Evolutionary conservation across 306 rosid species (phyloP).

Genomic region (Dicorynia guianensis): DNA sequence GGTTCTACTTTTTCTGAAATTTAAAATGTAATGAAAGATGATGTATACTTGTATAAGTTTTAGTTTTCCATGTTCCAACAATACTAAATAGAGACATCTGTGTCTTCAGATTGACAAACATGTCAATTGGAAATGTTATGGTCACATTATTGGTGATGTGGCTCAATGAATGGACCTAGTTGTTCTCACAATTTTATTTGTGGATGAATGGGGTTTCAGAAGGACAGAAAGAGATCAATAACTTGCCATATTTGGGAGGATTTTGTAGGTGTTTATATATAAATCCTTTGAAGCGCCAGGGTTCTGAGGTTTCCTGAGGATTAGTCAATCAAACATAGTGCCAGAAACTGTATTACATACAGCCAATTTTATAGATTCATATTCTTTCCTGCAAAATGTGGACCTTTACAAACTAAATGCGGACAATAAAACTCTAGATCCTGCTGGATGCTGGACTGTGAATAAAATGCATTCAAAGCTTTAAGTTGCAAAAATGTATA

Average conservation of each 20-base stretch:
- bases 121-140: conserved; percentile 19
- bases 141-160: conserved; percentile 4
- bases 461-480: neutral
- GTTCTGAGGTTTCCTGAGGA: conserved; percentile 2
- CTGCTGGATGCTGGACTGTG: conserved; percentile 21
- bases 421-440: neutral
- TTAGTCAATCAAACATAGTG: neutral
- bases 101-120: neutral
- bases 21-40: conserved; percentile 6
- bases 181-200: neutral
- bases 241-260: neutral
- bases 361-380: neutral
- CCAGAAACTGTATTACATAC: neutral
- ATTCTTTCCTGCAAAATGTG: neutral
- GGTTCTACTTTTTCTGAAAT: neutral
- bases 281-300: neutral
- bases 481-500: conserved; percentile 25
- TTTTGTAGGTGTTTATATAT: too few relatives aligned
- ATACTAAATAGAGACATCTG: neutral
- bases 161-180: neutral
- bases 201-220: neutral
- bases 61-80: neutral
- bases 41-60: conserved; percentile 11
- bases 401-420: conserved; percentile 3
- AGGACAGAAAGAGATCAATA: neutral